A percentile compares a stretch with the other conserved stretches of the same genome.
Conservation (phyloP, 495 filamentous ascomycete genomes). For the Daldinia grandis region DNA sequence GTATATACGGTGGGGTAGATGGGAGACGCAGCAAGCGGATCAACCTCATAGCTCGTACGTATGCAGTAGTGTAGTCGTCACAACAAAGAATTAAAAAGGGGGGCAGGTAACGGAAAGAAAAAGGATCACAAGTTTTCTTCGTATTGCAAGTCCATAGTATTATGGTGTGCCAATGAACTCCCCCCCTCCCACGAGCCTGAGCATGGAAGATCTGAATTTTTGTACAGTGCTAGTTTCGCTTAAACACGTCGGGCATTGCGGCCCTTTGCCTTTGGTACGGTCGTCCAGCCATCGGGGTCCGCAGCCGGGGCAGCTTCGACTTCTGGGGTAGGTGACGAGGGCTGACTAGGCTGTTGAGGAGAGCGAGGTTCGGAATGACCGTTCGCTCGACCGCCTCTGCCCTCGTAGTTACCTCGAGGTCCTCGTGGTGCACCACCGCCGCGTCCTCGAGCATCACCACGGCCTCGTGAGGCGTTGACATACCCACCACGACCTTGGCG, state of each 20-base stretch:
- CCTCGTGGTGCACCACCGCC: conserved; percentile 56
- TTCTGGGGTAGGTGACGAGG: conserved; percentile 40
- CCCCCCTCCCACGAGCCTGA: conserved; percentile 31
- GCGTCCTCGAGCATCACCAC: conserved; percentile 48
- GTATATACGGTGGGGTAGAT: conserved; percentile 27
- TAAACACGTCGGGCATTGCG: conserved; percentile 52
- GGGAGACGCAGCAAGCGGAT: conserved; percentile 11
- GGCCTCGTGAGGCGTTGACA: conserved; percentile 45
- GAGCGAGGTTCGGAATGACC: conserved; percentile 46
- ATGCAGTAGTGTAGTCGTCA: conserved; percentile 24
- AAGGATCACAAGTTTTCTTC: conserved; percentile 29
- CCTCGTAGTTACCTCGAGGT: conserved; percentile 50
- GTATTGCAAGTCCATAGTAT: conserved; percentile 37
- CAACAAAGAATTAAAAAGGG: conserved; percentile 17
- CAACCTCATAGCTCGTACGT: conserved; percentile 2
- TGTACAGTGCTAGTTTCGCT: conserved; percentile 32
- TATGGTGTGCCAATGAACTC: conserved; percentile 34
- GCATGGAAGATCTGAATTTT: conserved; percentile 40
- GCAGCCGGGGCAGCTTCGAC: conserved; percentile 42
- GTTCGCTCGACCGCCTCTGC: conserved; percentile 56
- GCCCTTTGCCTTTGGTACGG: conserved; percentile 63
- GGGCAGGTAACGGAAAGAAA: conserved; percentile 7
- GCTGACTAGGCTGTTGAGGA: conserved; percentile 43
- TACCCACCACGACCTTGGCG: conserved; percentile 53
- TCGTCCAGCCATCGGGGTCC: conserved; percentile 83